Base-by-base conservation (phyloP, 2,329 filamentous ascomycete genomes). In the Colletotrichum lupini region DNA sequence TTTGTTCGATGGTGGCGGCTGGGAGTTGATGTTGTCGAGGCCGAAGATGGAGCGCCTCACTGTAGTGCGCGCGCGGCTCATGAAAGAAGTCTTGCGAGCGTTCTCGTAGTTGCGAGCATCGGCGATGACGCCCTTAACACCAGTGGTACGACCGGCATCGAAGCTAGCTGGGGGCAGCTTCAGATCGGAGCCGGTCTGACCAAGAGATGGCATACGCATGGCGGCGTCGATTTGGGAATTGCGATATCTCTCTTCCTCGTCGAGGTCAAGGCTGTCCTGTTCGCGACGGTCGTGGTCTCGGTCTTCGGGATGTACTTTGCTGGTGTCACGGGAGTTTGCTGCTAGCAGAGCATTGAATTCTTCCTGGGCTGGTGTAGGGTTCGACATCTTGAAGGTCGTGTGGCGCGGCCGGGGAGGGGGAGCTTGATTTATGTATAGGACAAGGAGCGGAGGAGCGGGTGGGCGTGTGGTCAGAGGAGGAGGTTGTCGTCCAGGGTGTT, bases 121-220 rank as follows among this genome's bases (percentile, higher is more conserved):
- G 77, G 94, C 93, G 79, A 97, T 96, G 82, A 97, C 94, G 75
- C 94, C 94, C 85, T 96, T 96, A 77, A 95, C 94, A 59, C 94
- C 94, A 3, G 94, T 96, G 77, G 93, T 92, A 76, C 91, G 89
- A 71, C 92, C 92, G 66, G 86, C 90, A 81, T 94, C 90, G 78
- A 92, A 92, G 68, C 86, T 88, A 14, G 85, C 85, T 11, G 90
- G 90, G 16, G 91, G 91, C 74, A 93, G 89, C 79, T 87, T 88
- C 78, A 94, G 82, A 70, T 86, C 86, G 82, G 81, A 87, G 74
- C 75, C 79, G 80, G 79, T 86, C 76, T 80, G 77, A 74, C 74
- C 83, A 76, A 88, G 83, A 72, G 87, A 86, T 65, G 91, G 88
- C 81, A 91, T 91, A 78, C 92, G 87, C 90, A 93, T 92, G 78